Base-by-base conservation (phyloP, 441 rosid genomes). In the Populus tomentosa region DNA sequence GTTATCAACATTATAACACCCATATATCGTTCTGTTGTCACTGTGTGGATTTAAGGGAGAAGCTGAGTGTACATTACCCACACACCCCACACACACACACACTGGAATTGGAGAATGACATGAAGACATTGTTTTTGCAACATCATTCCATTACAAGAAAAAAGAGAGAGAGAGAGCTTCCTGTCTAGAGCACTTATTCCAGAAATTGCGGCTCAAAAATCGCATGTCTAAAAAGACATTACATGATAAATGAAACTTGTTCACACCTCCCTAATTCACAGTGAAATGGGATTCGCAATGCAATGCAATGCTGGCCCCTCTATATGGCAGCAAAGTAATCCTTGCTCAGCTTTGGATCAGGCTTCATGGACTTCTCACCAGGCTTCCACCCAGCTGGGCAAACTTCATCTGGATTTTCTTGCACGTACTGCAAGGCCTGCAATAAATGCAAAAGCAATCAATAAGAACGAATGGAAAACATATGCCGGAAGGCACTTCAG, bases 341-440 rank as follows among this genome's bases (percentile, higher is more conserved):
- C 83, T 90, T 91, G 94, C 94, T 92, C 80, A 84, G 88, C 83
- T 92, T 95, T 5, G 95, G 97, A 86, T 94, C 94, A 7, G 92
- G 99, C 86, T 94, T 92, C 98, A 89, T 91, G 75, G 99, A 95
- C 84, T 87, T 92, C 77, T 91, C 97, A 5, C 97, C 92, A 0
- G 93, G 95, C 87, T 93, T 90, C 98, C 99, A 93, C 67, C 97
- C 97, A 20, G 97, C 99, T 4, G 97, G 98, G 85, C 97, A 89
- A 72, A 95, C 97, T 80, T 93, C 97, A 70, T 95, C 98, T 2
- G 97, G 97, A 68, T 94, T 95, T 38, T 94, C 97, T 77, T 92
- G 97, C 76, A 90, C 92, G 32, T 88, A 91, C 77, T 92, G 92
- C 83, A 85, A 81, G 7, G 98, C 97, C 94, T 88, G 89, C 76